Evolutionary conservation across 2,329 filamentous ascomycete species (phyloP).

Genomic region (Akanthomyces lecanii): DNA sequence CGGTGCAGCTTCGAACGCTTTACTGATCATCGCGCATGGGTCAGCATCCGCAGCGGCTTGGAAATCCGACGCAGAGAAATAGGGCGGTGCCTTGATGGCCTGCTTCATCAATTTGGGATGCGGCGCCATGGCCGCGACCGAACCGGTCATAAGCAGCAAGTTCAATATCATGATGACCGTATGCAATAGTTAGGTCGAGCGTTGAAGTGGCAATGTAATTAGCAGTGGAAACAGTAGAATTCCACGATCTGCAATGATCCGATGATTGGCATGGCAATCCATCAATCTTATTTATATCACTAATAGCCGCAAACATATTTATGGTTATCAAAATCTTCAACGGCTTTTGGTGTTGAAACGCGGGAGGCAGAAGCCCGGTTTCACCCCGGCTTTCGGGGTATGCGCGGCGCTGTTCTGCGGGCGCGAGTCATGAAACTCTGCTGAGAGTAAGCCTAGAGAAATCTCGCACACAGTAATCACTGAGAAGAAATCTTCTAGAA

Average conservation of each 20-base stretch:
- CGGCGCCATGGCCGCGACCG: background rate
- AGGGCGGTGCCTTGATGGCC: background rate
- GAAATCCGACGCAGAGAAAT: background rate
- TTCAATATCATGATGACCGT: background rate
- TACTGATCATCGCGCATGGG: slow-evolving; percentile 1
- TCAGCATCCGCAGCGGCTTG: background rate
- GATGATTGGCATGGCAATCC: background rate
- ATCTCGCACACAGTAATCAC: no score
- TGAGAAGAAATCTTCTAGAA: no score
- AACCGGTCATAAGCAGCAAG: background rate
- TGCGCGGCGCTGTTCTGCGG: background rate
- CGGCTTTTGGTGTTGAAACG: background rate
- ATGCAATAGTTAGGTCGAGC: background rate
- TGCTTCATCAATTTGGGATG: background rate
- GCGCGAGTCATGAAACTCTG: no score
- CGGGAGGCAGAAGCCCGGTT: background rate
- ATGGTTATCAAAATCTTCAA: background rate
- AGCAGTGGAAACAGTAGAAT: background rate
- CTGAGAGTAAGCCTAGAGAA: no score
- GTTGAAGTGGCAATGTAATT: no score
- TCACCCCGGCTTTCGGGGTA: background rate
- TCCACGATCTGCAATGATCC: slow-evolving; percentile 1
- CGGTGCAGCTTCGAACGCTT: slow-evolving; percentile 3
- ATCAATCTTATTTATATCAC: background rate
- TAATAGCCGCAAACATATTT: background rate